Conservation (phyloP, 331 rosid species). For the Pyrus hybrid region DNA sequence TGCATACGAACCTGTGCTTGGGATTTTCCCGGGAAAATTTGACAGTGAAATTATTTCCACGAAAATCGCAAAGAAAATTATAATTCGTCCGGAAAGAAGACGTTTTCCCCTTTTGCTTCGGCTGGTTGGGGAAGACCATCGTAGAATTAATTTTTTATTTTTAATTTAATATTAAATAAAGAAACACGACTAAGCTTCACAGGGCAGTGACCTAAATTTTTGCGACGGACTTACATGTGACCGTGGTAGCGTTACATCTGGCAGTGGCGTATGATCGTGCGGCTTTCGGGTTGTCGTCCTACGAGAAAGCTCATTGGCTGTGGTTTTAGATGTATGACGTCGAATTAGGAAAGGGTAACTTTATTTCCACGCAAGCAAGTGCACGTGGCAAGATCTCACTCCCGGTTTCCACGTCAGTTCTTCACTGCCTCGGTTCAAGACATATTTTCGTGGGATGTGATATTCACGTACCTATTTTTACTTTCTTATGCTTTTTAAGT, state of each 20-base stretch:
- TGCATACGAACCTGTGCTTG: slow-evolving; percentile 25
- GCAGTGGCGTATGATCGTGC: neutral
- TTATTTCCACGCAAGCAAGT: slow-evolving; percentile 15
- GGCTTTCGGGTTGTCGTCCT: neutral
- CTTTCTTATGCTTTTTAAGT: too few species aligned
- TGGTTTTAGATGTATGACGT: neutral
- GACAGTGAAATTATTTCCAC: slow-evolving; percentile 26
- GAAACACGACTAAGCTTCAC: neutral
- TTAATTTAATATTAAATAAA: neutral
- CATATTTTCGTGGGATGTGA: too few species aligned
- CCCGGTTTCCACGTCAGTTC: slow-evolving; percentile 2
- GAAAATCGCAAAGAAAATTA: slow-evolving; percentile 13
- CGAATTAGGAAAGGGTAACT: neutral
- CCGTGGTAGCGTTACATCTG: neutral
- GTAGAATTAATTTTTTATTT: neutral
- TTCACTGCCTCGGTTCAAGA: too few species aligned
- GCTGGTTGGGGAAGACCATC: slow-evolving; percentile 23
- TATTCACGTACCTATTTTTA: too few species aligned
- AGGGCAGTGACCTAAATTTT: neutral
- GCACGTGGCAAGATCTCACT: neutral
- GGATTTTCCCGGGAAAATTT: slow-evolving; percentile 25
- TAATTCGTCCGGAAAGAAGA: neutral
- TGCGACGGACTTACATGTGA: neutral
- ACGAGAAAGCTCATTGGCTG: neutral
- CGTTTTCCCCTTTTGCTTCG: slow-evolving; percentile 26